Percentiles rank a stretch among this genome's conserved stretches.
These are phyloP conservation scores for Dendrobium chrysotoxum DNA, from an alignment of 106 monocot genomes.

Conservation along the genomic window DNA sequence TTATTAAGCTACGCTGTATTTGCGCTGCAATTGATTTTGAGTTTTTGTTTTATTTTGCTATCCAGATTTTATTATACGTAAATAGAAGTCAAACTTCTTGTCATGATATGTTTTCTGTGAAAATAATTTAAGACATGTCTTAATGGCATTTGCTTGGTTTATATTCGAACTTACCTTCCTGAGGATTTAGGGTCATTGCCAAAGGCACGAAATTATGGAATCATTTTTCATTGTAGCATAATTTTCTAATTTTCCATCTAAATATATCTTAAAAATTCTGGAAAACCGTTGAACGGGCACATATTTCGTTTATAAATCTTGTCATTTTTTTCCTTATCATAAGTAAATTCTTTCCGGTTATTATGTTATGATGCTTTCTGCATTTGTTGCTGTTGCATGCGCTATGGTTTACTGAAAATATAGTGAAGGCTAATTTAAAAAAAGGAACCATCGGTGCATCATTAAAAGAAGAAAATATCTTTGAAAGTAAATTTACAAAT, in stretches of 20 bases:
- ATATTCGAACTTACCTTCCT: not conserved
- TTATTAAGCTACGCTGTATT: not conserved
- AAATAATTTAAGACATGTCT: not conserved
- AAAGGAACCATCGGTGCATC: too few species aligned
- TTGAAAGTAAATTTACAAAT: too few species aligned
- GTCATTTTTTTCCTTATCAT: not conserved
- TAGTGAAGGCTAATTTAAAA: too few species aligned
- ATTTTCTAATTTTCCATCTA: not conserved
- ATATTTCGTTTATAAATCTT: not conserved
- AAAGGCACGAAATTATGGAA: not conserved
- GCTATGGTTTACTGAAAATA: not conserved
- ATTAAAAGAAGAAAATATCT: too few species aligned
- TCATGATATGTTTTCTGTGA: too few species aligned
- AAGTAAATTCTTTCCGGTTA: not conserved
- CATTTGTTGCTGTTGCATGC: not conserved
- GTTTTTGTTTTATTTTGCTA: too few species aligned
- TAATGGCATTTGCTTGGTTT: not conserved
- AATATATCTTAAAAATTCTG: too few species aligned
- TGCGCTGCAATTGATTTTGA: too few species aligned
- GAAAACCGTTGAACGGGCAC: not conserved
- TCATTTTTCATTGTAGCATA: not conserved
- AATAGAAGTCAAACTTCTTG: too few species aligned
- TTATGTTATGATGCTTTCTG: not conserved
- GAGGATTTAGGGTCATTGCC: not conserved
- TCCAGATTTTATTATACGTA: too few species aligned